These are phyloP conservation scores for Inga leiocalycina DNA, from an alignment of 306 rosid species.

Conservation along the genomic window DNA sequence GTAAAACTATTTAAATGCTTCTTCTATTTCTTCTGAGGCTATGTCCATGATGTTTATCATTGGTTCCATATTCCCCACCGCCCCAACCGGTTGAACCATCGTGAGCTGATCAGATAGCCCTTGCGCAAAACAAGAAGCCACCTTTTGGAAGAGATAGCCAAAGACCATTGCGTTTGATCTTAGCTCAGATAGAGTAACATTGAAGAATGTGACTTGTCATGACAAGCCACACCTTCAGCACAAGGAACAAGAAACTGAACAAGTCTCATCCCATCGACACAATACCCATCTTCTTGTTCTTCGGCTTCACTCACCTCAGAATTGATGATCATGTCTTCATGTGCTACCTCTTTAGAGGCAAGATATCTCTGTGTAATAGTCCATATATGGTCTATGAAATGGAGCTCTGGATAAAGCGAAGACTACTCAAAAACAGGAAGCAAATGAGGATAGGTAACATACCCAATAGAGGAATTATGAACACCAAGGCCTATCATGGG, in stretches of 20 bases:
- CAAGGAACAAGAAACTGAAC: conserved; percentile 81
- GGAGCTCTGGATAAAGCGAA: conserved; percentile 32
- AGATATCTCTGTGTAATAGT: conserved; percentile 56
- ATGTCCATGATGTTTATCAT: conserved; percentile 52
- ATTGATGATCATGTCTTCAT: conserved; percentile 30
- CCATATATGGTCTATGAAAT: conserved; percentile 74
- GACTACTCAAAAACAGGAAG: conserved; percentile 35
- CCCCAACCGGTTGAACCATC: conserved; percentile 60
- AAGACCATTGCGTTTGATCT: conserved; percentile 71
- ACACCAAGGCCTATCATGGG: conserved; percentile 8
- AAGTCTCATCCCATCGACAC: conserved; percentile 76
- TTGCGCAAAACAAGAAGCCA: conserved; percentile 89
- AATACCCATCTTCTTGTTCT: conserved; percentile 44
- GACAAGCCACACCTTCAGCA: conserved; percentile 94
- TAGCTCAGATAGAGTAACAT: conserved; percentile 60
- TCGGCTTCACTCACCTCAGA: conserved; percentile 35
- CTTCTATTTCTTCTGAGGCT: conserved; percentile 66
- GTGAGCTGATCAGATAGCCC: conserved; percentile 66
- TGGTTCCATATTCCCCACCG: conserved; percentile 40
- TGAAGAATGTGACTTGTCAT: conserved; percentile 73
- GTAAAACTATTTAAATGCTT: conserved; percentile 72
- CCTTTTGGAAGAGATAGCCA: conserved; percentile 83
- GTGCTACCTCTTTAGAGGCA: conserved; percentile 70
- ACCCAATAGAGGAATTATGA: conserved; percentile 29
- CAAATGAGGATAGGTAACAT: conserved; percentile 30